These are phyloP conservation scores for Senna tora DNA, from an alignment of 306 rosid genomes.

Conservation along the genomic window DNA sequence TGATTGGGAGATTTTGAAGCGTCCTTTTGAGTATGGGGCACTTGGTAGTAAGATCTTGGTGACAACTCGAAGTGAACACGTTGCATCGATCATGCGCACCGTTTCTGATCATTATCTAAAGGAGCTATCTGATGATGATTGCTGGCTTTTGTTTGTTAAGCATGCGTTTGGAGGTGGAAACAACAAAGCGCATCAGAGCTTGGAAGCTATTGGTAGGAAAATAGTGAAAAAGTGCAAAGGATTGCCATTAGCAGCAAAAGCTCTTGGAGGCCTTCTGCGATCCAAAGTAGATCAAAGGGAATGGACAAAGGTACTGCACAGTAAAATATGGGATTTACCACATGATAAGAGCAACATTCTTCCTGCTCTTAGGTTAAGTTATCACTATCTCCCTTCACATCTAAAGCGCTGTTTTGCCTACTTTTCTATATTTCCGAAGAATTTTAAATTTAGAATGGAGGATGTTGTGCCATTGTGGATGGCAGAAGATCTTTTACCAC, in stretches of 20 bases:
- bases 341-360: constrained; percentile 11
- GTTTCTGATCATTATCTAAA: constrained; percentile 12
- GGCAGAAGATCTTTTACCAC: constrained; percentile 35
- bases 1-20: constrained; percentile 31
- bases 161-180: constrained; percentile 29
- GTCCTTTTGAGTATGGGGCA: constrained; percentile 32
- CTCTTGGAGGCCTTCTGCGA: constrained; percentile 38
- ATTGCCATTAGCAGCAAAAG: constrained; percentile 37
- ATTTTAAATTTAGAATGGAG: constrained; percentile 3
- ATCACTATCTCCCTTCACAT: constrained; percentile 26
- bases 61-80: constrained; percentile 34
- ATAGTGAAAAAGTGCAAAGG: constrained; percentile 38
- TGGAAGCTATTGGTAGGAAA: constrained; percentile 21
- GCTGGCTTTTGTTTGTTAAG: constrained; percentile 37
- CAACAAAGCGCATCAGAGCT: neutral
- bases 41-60: constrained; percentile 33
- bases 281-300: constrained; percentile 25
- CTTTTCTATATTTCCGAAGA: constrained; percentile 41
- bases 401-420: constrained; percentile 35
- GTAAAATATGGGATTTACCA: constrained; percentile 38
- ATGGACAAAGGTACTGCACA: constrained; percentile 28
- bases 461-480: constrained; percentile 25
- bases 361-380: constrained; percentile 30
- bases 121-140: constrained; percentile 27
- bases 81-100: constrained; percentile 32